Conservation (phyloP, 345 rosid genomes). For the Reutealis trisperma region DNA sequence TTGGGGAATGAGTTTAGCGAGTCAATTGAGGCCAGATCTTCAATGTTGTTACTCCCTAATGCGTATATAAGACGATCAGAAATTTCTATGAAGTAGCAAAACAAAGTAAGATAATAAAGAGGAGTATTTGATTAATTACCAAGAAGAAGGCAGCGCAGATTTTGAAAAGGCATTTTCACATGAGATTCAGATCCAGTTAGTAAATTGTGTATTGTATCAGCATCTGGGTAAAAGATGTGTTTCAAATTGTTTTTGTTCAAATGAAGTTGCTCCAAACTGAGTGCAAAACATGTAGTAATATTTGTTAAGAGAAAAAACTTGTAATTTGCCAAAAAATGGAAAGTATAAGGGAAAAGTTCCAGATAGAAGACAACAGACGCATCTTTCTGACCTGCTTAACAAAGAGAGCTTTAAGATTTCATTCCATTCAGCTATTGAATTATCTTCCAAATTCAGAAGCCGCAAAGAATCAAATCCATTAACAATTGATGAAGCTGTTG, state of each 20-base stretch:
- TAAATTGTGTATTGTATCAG: slow-evolving; percentile 24
- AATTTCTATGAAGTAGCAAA: not conserved
- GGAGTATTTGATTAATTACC: slow-evolving; percentile 43
- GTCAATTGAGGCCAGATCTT: slow-evolving; percentile 65
- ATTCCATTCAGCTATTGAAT: slow-evolving; percentile 74
- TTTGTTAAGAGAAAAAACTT: not conserved
- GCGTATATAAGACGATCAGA: slow-evolving; percentile 21
- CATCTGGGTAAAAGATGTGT: slow-evolving; percentile 50
- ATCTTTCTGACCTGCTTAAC: slow-evolving; percentile 61
- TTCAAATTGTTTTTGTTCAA: slow-evolving; percentile 79
- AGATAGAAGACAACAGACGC: slow-evolving; percentile 16
- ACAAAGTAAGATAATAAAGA: not conserved
- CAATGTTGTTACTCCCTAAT: slow-evolving; percentile 71
- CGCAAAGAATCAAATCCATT: slow-evolving; percentile 66
- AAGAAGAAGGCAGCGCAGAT: slow-evolving; percentile 72
- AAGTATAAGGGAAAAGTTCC: not conserved
- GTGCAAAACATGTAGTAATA: slow-evolving; percentile 11
- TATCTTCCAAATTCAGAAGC: slow-evolving; percentile 87
- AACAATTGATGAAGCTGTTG: slow-evolving; percentile 43
- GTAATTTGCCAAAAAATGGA: not conserved
- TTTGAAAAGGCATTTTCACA: slow-evolving; percentile 58
- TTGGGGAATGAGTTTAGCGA: slow-evolving; percentile 64
- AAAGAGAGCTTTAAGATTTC: slow-evolving; percentile 75
- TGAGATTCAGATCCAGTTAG: slow-evolving; percentile 33
- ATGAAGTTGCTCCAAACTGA: slow-evolving; percentile 88